A percentile compares a stretch with the other conserved stretches of the same genome.
These are phyloP conservation scores for Monosporascus sp. DNA, from an alignment of 2,329 filamentous ascomycete species.

Conservation along the genomic window DNA sequence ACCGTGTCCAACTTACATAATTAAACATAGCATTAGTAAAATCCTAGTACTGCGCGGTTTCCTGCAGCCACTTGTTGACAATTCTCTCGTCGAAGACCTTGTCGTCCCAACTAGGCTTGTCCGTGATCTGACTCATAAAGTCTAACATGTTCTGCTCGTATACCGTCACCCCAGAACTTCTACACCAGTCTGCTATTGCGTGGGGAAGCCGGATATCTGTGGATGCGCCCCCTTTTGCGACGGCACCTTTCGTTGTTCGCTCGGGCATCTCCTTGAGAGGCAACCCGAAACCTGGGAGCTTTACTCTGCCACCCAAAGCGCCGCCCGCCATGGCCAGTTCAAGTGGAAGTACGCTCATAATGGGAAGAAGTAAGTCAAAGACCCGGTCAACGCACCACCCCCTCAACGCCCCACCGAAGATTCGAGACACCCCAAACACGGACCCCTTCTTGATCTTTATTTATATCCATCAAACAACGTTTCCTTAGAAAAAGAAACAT, in stretches of 20 bases:
- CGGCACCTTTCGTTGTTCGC: background rate
- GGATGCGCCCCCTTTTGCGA: constrained; percentile 1
- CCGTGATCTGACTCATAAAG: constrained; percentile 21
- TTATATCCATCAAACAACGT: too few species aligned
- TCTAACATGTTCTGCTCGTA: constrained; percentile 11
- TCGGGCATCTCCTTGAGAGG: background rate
- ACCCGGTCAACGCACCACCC: too few species aligned
- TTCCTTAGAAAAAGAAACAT: too few species aligned
- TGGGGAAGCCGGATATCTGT: constrained; percentile 6
- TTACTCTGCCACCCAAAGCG: background rate
- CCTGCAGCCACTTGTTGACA: constrained; percentile 14
- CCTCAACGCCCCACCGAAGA: too few species aligned
- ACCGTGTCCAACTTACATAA: constrained; percentile 20
- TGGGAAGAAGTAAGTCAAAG: too few species aligned
- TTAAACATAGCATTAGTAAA: constrained; percentile 32
- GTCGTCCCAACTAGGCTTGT: constrained; percentile 21
- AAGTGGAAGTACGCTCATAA: too few species aligned
- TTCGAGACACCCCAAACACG: too few species aligned
- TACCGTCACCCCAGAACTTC: background rate
- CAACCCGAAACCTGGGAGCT: constrained; percentile 5
- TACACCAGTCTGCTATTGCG: background rate
- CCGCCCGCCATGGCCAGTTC: too few species aligned
- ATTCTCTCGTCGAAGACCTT: constrained; percentile 19
- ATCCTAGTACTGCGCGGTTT: constrained; percentile 9
- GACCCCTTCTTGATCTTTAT: too few species aligned